These are phyloP conservation scores for Penicillium sp. DNA, from an alignment of 2,329 filamentous ascomycete genomes.

Conservation along the genomic window DNA sequence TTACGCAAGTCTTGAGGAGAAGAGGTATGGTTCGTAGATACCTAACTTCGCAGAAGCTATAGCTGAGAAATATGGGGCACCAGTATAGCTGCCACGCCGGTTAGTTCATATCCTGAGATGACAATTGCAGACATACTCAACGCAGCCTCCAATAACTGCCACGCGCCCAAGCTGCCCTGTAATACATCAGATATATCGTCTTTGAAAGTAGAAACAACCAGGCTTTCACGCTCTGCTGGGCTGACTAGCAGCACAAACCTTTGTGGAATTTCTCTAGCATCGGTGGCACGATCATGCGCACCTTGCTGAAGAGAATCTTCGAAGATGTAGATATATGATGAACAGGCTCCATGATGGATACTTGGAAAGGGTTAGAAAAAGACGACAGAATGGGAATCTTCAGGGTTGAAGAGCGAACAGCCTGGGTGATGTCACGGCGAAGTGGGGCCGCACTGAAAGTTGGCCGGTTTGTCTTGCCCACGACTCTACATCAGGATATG, in stretches of 20 bases:
- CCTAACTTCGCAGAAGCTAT: constrained; percentile 93
- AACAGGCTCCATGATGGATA: constrained; percentile 35
- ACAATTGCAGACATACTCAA: constrained; percentile 60
- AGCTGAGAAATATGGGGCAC: constrained; percentile 95
- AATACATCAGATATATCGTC: constrained; percentile 1
- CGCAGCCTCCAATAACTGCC: constrained; percentile 90
- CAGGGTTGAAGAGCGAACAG: not conserved
- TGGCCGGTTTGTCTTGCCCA: not conserved
- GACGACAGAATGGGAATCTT: not conserved
- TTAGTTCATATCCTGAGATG: constrained; percentile 8
- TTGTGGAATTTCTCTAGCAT: constrained; percentile 97
- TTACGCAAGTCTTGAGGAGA: not conserved
- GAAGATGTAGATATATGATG: constrained; percentile 67
- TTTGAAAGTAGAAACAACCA: not conserved
- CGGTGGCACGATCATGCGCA: constrained; percentile 88
- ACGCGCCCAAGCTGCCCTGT: constrained; percentile 88
- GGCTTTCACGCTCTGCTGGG: not conserved
- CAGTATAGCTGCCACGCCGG: constrained; percentile 69
- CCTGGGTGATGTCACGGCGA: not conserved
- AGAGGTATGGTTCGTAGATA: constrained; percentile 21
- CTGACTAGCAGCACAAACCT: constrained; percentile 58
- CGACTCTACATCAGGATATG: not conserved
- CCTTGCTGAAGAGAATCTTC: constrained; percentile 75
- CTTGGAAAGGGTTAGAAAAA: not conserved
- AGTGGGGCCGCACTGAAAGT: not conserved